These are phyloP conservation scores for Corchorus capsularis DNA, from an alignment of 345 rosid species.

Conservation along the genomic window DNA sequence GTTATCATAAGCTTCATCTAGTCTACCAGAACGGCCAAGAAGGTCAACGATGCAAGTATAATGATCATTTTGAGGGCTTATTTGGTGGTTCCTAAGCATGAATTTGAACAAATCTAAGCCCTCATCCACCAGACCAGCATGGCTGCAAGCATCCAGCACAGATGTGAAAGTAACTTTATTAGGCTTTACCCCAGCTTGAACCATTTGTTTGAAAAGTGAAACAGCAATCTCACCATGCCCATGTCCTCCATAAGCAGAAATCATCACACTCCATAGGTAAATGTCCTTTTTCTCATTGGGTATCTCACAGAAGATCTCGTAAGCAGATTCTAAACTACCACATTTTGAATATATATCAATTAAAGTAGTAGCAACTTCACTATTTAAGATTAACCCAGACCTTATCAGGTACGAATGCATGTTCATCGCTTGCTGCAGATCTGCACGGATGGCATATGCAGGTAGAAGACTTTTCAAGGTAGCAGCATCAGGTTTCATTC, in stretches of 20 bases:
- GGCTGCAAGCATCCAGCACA: slow-evolving; percentile 62
- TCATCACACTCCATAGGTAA: slow-evolving; percentile 59
- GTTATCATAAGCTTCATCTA: slow-evolving; percentile 55
- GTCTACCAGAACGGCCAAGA: slow-evolving; percentile 62
- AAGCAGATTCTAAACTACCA: slow-evolving; percentile 56
- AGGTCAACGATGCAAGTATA: slow-evolving; percentile 57
- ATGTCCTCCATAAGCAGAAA: slow-evolving; percentile 61
- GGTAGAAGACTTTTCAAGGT: slow-evolving; percentile 69
- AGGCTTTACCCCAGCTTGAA: slow-evolving; percentile 53
- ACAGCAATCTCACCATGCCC: slow-evolving; percentile 57
- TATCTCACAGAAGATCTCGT: slow-evolving; percentile 48
- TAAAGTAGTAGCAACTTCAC: slow-evolving; percentile 53
- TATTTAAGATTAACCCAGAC: slow-evolving; percentile 53
- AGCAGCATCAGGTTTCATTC: slow-evolving; percentile 48
- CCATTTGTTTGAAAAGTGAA: slow-evolving; percentile 63
- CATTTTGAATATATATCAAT: slow-evolving; percentile 65
- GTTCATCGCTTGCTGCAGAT: slow-evolving; percentile 50
- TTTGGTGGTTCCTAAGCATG: slow-evolving; percentile 42
- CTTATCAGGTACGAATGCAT: slow-evolving; percentile 51
- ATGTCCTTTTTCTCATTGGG: slow-evolving; percentile 49
- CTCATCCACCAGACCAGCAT: slow-evolving; percentile 62
- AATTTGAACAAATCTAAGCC: slow-evolving; percentile 53
- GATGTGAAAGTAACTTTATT: slow-evolving; percentile 61
- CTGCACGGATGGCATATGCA: slow-evolving; percentile 56
- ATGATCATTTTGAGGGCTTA: slow-evolving; percentile 41